Conservation (phyloP, 257 asterid species). For the Nicotiana attenuata region DNA sequence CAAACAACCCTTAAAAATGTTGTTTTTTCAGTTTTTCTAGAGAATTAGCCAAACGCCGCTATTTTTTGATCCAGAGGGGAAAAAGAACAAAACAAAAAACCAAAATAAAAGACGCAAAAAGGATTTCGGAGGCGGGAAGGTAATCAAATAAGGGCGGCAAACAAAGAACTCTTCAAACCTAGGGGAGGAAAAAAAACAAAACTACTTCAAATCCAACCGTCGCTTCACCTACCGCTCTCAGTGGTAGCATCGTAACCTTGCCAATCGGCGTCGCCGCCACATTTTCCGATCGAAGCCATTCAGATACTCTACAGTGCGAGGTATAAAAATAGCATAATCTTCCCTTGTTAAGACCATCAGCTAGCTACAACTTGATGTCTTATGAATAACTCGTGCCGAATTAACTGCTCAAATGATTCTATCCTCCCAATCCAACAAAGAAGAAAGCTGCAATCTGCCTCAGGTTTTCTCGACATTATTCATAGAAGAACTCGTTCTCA, state of each 20-base stretch:
- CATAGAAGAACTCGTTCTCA: constrained; percentile 21
- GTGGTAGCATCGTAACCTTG: not conserved
- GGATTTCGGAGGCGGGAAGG: not conserved
- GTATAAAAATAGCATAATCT: no score
- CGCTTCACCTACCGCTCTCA: not conserved
- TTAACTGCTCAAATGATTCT: no score
- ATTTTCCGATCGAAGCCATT: not conserved
- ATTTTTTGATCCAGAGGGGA: no score
- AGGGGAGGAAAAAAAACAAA: not conserved
- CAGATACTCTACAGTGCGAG: not conserved
- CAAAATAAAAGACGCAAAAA: not conserved
- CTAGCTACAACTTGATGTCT: no score
- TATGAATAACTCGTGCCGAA: no score
- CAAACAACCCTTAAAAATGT: no score
- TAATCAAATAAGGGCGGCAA: not conserved
- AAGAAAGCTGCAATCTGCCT: not conserved
- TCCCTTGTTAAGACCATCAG: no score
- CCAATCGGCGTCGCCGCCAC: not conserved
- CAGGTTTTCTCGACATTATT: constrained; percentile 32
- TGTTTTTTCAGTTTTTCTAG: no score
- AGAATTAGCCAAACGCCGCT: no score
- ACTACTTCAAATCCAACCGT: not conserved
- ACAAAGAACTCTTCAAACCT: not conserved
- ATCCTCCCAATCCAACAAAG: no score
- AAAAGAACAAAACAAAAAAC: no score